Evolutionary conservation across 2,329 filamentous ascomycete species (phyloP).

Genomic region (Aspergillus tanneri): DNA sequence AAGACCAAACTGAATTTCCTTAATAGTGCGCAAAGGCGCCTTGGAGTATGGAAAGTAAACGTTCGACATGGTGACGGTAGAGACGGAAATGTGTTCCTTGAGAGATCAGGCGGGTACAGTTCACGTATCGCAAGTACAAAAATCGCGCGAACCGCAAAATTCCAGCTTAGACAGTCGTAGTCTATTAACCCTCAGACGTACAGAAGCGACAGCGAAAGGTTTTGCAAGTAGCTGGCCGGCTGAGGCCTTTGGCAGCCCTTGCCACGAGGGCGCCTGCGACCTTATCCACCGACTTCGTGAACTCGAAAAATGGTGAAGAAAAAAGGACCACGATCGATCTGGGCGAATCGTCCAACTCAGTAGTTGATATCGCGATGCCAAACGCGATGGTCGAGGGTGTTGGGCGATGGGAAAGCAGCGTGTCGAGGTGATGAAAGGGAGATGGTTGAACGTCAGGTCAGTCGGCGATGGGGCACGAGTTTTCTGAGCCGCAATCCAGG

Average conservation of each 20-base stretch:
- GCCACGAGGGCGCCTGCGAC: conserved; percentile 49
- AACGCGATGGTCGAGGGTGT: conserved; percentile 42
- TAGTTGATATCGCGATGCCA: conserved; percentile 43
- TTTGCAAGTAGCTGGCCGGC: conserved; percentile 40
- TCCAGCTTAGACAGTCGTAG: conserved; percentile 5
- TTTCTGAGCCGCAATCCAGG: conserved; percentile 36
- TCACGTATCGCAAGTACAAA: conserved; percentile 8
- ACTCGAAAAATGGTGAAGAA: conserved; percentile 31
- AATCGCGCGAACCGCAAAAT: conserved; percentile 12
- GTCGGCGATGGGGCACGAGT: conserved; percentile 40
- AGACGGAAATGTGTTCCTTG: conserved; percentile 18
- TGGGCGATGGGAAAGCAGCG: conserved; percentile 32
- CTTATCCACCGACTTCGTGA: conserved; percentile 39
- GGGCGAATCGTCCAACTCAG: conserved; percentile 26
- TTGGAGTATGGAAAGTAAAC: conserved; percentile 86
- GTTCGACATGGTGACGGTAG: conserved; percentile 74
- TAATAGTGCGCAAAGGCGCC: conserved; percentile 93
- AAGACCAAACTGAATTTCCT: conserved; percentile 98
- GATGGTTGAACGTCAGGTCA: conserved; percentile 43
- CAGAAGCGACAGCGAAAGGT: conserved; percentile 34
- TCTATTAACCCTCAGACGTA: conserved; percentile 12
- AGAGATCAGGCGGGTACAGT: conserved; percentile 13
- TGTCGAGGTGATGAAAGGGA: conserved; percentile 43
- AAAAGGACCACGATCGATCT: conserved; percentile 25
- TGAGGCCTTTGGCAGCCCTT: conserved; percentile 50